Evolutionary conservation across 2,329 filamentous ascomycete genomes (phyloP).

Genomic region (Ophiosphaerella narmari): DNA sequence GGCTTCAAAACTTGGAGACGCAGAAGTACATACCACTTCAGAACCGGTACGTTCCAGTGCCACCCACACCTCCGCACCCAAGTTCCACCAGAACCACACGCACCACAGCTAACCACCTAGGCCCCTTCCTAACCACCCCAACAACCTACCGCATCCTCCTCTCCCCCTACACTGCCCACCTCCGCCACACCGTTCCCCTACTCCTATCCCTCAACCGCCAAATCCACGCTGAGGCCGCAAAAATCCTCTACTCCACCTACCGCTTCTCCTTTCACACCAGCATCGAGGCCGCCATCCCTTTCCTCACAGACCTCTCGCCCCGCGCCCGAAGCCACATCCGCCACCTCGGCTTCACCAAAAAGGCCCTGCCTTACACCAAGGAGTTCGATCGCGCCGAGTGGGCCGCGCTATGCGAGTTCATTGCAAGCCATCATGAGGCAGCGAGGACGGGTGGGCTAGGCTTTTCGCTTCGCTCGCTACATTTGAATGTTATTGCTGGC

Average conservation of each 20-base stretch:
- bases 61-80: not conserved
- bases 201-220: conserved; percentile 36
- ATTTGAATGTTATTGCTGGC: conserved; percentile 61
- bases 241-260: conserved; percentile 61
- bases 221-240: conserved; percentile 61
- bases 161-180: conserved; percentile 51
- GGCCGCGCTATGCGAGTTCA: conserved; percentile 54
- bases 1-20: conserved; percentile 33
- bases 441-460: not conserved
- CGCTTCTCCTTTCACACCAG: conserved; percentile 64
- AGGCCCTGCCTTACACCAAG: conserved; percentile 57
- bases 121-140: conserved; percentile 50
- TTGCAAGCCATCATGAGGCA: conserved; percentile 28
- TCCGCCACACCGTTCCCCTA: conserved; percentile 46
- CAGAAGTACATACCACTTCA: conserved; percentile 46
- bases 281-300: conserved; percentile 65
- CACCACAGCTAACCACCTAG: conserved; percentile 21
- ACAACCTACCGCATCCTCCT: conserved; percentile 62
- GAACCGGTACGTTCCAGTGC: conserved; percentile 35
- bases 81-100: too few relatives aligned
- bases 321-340: conserved; percentile 54
- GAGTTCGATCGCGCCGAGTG: conserved; percentile 63
- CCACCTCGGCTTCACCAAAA: conserved; percentile 60
- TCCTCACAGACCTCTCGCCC: conserved; percentile 62
- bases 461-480: conserved; percentile 25